These are phyloP conservation scores for Paraphoma sp. DNA, from an alignment of 2,329 filamentous ascomycete species.

Conservation along the genomic window DNA sequence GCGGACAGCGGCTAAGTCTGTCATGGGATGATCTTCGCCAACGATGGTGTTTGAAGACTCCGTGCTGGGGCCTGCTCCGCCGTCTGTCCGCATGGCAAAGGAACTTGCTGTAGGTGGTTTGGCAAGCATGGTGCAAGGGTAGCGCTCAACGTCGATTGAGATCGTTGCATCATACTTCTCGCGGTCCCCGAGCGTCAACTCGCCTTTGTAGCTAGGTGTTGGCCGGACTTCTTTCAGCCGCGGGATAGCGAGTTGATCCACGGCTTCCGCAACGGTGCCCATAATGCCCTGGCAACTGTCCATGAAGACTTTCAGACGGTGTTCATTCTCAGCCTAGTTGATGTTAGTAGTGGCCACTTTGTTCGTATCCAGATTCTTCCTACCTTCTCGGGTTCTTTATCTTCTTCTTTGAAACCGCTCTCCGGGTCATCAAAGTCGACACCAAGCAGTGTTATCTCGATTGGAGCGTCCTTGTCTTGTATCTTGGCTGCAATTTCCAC, in stretches of 20 bases:
- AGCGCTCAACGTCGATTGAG: conserved; percentile 86
- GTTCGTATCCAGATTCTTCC: neutral
- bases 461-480: conserved; percentile 67
- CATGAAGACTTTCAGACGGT: conserved; percentile 67
- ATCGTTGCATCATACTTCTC: conserved; percentile 76
- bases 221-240: conserved; percentile 77
- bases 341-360: conserved; percentile 16
- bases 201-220: conserved; percentile 79
- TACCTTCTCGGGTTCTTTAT: conserved; percentile 76
- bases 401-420: conserved; percentile 90
- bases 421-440: conserved; percentile 93
- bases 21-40: conserved; percentile 45
- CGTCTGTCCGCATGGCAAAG: conserved; percentile 65
- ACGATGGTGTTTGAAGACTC: conserved; percentile 61
- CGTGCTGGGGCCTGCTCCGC: conserved; percentile 55
- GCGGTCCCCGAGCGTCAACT: conserved; percentile 79
- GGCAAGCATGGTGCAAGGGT: conserved; percentile 83
- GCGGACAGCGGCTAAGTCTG: conserved; percentile 71
- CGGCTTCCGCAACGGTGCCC: conserved; percentile 86
- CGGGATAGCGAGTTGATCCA: conserved; percentile 79
- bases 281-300: conserved; percentile 73
- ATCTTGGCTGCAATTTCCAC: conserved; percentile 75
- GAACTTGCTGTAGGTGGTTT: conserved; percentile 77
- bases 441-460: conserved; percentile 81
- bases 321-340: conserved; percentile 72